Base-by-base conservation (phyloP, 2,329 filamentous ascomycete species). In the Ilyonectria mors-panacis region DNA sequence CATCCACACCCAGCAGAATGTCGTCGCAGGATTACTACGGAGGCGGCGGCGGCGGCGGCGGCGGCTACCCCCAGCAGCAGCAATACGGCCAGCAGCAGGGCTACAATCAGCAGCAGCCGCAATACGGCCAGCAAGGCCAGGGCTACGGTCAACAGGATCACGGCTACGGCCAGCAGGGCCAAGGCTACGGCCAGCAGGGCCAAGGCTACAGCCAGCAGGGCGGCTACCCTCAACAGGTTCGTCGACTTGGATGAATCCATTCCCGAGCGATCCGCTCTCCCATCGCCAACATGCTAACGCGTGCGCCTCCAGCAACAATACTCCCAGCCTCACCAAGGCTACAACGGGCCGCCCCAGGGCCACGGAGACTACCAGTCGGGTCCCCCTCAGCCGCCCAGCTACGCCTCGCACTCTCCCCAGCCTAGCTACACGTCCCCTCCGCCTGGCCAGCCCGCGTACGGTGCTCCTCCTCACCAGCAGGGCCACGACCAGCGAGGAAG, bases 21-120 rank as follows among this genome's bases (percentile, higher is more conserved):
- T 82, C 81, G 10, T 72, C 77, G 50, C 74, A 80, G 62, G 80
- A 82, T 47, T 82, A 81, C 69, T 83, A 82, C 77, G 78, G 78
- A 67, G 74, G 71, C 60, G 73, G 74, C 47, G 73, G 74, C 68
- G 64, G 74, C 68, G 64, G 72, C 65, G 70, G 71, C 28, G 56
- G 64, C 54, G 59, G 68, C 57, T 63, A 68, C 59, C 61, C 67
- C 21, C 75, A 74, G 57, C 75, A 77, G 61, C 74, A 64, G 35
- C 53, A 66, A 10, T 68, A 77, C 60, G 66, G 66, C 72, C 69
- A 65, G 54, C 48, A 66, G 56, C 65, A 62, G 21, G 69, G 70
- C 59, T 72, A 72, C 44, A 55, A 65, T 33, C 75, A 78, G 48
- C 70, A 78, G 42, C 69, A 72, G 50, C 72, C 72, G 70, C 30